Base-by-base conservation (phyloP, 768 basidiomycete genomes). In the Hysterangium stoloniferum region DNA sequence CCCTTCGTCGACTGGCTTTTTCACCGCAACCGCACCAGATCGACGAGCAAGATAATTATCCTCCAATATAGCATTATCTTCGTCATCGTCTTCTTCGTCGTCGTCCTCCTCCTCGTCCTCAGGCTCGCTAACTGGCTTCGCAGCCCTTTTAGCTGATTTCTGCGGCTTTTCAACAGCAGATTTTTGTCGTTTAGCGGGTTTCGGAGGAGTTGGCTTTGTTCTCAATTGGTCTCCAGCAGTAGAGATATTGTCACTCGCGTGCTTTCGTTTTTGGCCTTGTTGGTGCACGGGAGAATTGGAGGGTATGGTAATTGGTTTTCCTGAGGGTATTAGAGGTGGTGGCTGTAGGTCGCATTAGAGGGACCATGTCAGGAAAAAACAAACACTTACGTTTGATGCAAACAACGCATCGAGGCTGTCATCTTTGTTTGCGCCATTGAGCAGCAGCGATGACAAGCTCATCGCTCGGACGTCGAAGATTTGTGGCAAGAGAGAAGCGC, bases 331-430 rank as follows among this genome's bases (percentile, higher is more conserved):
- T 36, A 45, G 22, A 19, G 20, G 19, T 13, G 29, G 48, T 49
- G 22, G 11, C 25, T 9, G 29, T 27, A 35, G 13, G 24, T 45
- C 19, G 17, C 13, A 2, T 19, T 43, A 31, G 50, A 25, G 35
- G 35, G 15, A 33, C 37, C 24, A 22, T n/a, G 12, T 25, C 35
- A 32, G 19, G 20, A 27, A 35, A n/a, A 35, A 62, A 4, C 9
- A 7, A 3, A 20, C 7, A 62, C 76, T 56, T 54, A 80, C 81
- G 54, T 74, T 72, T 32, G 72, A 60, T 27, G 71, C 71, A 60
- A 88, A 85, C 25, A 88, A 58, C 22, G 73, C 70, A 58, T 86
- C 82, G 7, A 88, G 70, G 40, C 82, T 83, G 3, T 65, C 45
- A 15, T 45, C 31, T 22, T 25, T 19, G 13, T 52, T 57, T 19